Evolutionary conservation across 2,329 filamentous ascomycete species (phyloP), one percentile per base, ranked within the genome.

Genomic region (Aspergillus versicolor): DNA sequence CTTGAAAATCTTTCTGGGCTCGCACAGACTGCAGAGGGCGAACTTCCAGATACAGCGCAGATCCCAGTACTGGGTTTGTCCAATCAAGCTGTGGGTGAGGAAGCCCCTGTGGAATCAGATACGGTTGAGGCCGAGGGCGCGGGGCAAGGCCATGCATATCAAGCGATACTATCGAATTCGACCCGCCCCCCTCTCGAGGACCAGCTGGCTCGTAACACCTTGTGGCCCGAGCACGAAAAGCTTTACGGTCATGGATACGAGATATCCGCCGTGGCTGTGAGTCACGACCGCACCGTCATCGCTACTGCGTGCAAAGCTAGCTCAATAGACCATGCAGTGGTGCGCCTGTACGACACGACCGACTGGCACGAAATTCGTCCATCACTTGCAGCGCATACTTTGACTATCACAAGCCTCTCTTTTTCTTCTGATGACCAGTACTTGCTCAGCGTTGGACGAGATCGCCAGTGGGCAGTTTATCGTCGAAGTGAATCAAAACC

Each of bases 191-290:
- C 94, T 0, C 82, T 91, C 37, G 94, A 99, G 74, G 94, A 97
- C 73, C 88, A 91, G 54, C 84, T 99, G 2, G 89, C 92, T 22
- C 87, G 92, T 8, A 88, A 95, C 72, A 96, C 94, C 0, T 85
- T 99, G 32, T 99, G 92, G 92, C 94, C 94, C 3, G 94, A 99
- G 71, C 86, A 86, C 6, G 94, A 99, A 74, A 99, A 99, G 77
- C 83, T 99, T 1, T 99, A 99, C 75, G 94, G 94, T 2, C 94
- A 99, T 75, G 94, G 94, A 30, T 97, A 97, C 75, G 94, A 99
- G 74, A 93, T 99, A 49, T 96, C 91, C 2, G 89, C 91, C 38
- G 84, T 96, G 15, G 90, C 92, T 11, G 84, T 88, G 7, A 91
- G 86, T 67, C 84, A 90, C 68, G 87, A 92, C 65, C 88, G 89